Percentiles rank a stretch among this genome's conserved stretches.
Conservation (phyloP, 805 yeast genomes). For the Schwanniomyces pseudopolymorphus region DNA sequence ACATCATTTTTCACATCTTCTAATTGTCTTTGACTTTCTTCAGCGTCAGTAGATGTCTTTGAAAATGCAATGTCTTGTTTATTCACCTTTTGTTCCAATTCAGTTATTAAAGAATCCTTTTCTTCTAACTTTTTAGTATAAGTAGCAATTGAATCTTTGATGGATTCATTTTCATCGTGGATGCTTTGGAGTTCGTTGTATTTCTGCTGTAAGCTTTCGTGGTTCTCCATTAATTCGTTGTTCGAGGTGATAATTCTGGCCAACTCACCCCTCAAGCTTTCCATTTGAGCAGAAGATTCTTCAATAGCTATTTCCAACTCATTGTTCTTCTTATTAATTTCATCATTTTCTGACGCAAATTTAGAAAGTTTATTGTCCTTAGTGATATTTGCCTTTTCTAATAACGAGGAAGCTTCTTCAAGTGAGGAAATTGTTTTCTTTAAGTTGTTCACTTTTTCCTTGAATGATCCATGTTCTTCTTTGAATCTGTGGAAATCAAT, state of each 20-base stretch:
- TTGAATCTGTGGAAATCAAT: slow-evolving; percentile 10
- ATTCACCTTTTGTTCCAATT: not conserved
- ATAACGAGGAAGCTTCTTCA: not conserved
- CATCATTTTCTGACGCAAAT: not conserved
- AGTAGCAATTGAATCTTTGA: not conserved
- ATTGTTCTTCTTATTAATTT: not conserved
- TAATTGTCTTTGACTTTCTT: not conserved
- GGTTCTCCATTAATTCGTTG: not conserved
- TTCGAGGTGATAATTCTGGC: not conserved
- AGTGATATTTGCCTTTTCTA: not conserved
- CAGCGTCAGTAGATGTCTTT: not conserved
- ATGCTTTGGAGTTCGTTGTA: not conserved
- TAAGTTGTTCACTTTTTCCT: not conserved
- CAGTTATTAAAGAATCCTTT: not conserved
- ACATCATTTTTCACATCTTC: not conserved
- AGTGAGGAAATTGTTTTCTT: not conserved
- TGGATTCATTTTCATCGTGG: slow-evolving; percentile 3
- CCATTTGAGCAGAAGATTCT: not conserved
- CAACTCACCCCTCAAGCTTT: not conserved
- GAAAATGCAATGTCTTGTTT: not conserved
- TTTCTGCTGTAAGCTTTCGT: not conserved
- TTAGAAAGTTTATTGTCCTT: not conserved
- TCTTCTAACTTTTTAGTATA: slow-evolving; percentile 1
- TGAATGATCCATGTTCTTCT: slow-evolving; percentile 5
- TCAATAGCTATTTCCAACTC: not conserved